A percentile compares a stretch with the other conserved stretches of the same genome.
Evolutionary conservation across 805 yeast species (phyloP).

Genomic region (Kuraishia molischiana): DNA sequence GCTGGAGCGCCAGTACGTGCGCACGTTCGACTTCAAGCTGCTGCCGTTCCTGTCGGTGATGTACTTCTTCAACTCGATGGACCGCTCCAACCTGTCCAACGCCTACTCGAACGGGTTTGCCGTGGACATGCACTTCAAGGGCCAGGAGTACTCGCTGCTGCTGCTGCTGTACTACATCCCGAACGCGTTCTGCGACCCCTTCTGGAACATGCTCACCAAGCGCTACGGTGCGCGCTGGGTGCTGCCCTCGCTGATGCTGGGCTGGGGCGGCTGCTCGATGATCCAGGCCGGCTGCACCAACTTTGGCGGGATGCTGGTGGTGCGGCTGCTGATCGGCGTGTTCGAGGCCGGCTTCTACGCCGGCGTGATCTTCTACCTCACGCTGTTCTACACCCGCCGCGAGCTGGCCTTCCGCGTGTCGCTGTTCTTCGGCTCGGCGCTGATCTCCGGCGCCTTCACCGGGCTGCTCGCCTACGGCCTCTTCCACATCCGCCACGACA

Average conservation of each 20-base stretch:
- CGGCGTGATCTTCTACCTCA: slow-evolving; percentile 8
- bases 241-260: slow-evolving; percentile 26
- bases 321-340: slow-evolving; percentile 28
- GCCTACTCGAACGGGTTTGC: slow-evolving; percentile 34
- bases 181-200: slow-evolving; percentile 31
- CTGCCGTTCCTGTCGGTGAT: slow-evolving; percentile 31
- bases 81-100: slow-evolving; percentile 33
- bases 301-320: slow-evolving; percentile 28
- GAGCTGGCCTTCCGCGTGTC: slow-evolving; percentile 9
- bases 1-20: slow-evolving; percentile 8
- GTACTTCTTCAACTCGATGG: slow-evolving; percentile 33
- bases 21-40: slow-evolving; percentile 27
- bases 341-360: slow-evolving; percentile 32
- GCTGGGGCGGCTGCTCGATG: slow-evolving; percentile 32
- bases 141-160: slow-evolving; percentile 29
- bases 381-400: slow-evolving; percentile 8
- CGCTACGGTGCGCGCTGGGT: slow-evolving; percentile 24
- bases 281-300: slow-evolving; percentile 30
- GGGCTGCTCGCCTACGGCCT: slow-evolving; percentile 12
- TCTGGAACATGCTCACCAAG: slow-evolving; percentile 29
- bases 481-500: slow-evolving; percentile 5
- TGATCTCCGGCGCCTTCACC: slow-evolving; percentile 11
- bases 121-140: slow-evolving; percentile 25
- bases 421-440: slow-evolving; percentile 9
- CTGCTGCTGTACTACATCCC: slow-evolving; percentile 31